Evolutionary conservation across 2,329 filamentous ascomycete species (phyloP).

Genomic region (Apiospora hydei): DNA sequence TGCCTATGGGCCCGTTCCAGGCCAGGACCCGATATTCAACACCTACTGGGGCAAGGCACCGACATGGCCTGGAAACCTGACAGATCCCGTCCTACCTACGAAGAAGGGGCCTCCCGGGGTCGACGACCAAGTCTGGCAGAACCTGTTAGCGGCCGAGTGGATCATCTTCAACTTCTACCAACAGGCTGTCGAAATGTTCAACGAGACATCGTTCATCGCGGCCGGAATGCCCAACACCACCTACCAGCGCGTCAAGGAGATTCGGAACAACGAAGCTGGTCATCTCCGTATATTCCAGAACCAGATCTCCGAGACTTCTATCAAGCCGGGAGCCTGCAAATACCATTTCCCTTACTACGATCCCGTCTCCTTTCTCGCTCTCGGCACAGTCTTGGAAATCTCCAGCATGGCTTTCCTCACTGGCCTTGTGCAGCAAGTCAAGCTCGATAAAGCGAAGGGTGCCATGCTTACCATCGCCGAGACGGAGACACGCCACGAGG

Average conservation of each 20-base stretch:
- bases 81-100: slow-evolving; percentile 41
- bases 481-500: slow-evolving; percentile 48
- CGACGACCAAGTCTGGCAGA: slow-evolving; percentile 53
- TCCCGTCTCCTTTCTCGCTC: slow-evolving; percentile 35
- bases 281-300: slow-evolving; percentile 53
- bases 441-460: slow-evolving; percentile 42
- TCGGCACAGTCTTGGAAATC: slow-evolving; percentile 46
- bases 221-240: slow-evolving; percentile 47
- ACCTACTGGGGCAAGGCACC: slow-evolving; percentile 41
- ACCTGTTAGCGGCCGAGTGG: slow-evolving; percentile 53
- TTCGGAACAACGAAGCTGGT: slow-evolving; percentile 54
- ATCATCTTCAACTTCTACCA: slow-evolving; percentile 52
- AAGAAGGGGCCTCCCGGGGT: slow-evolving; percentile 39
- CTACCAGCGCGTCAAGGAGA: slow-evolving; percentile 42
- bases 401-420: slow-evolving; percentile 49
- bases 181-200: slow-evolving; percentile 50
- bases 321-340: slow-evolving; percentile 46
- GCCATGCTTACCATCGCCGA: slow-evolving; percentile 47
- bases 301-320: slow-evolving; percentile 48
- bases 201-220: slow-evolving; percentile 41
- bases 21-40: slow-evolving; percentile 43
- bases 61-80: slow-evolving; percentile 48
- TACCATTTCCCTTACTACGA: slow-evolving; percentile 35
- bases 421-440: slow-evolving; percentile 45
- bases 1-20: slow-evolving; percentile 42